These are phyloP conservation scores for Rhynchospora tenuis DNA, from an alignment of 176 grass and related monocot genomes.

Conservation along the genomic window DNA sequence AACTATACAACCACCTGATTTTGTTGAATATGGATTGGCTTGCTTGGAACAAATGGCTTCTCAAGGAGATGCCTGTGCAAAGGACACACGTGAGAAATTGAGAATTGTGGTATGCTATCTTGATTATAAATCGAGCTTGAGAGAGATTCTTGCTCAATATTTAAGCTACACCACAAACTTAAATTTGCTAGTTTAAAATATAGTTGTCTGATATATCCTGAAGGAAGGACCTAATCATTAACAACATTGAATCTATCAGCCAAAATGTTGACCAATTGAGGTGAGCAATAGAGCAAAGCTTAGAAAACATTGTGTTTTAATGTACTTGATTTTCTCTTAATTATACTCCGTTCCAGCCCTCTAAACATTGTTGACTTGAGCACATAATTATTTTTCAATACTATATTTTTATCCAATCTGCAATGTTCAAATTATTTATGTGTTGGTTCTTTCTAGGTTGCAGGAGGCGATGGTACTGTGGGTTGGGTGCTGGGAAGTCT, in stretches of 20 bases:
- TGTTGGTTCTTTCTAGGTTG: slow-evolving; percentile 57
- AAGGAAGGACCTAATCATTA: not conserved
- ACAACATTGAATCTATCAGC: not conserved
- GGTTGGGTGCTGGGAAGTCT: slow-evolving; percentile 92
- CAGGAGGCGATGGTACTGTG: slow-evolving; percentile 94
- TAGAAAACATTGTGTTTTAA: not conserved
- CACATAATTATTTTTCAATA: not conserved
- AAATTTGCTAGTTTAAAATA: not conserved
- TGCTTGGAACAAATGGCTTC: slow-evolving; percentile 87
- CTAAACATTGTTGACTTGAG: not conserved
- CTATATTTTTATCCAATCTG: not conserved
- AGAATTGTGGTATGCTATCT: slow-evolving; percentile 76
- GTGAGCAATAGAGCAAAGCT: not conserved
- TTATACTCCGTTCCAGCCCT: not conserved
- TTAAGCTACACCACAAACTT: not conserved
- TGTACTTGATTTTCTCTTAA: not conserved
- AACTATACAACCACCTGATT: slow-evolving; percentile 68
- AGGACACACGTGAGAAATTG: slow-evolving; percentile 53
- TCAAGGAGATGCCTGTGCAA: slow-evolving; percentile 64
- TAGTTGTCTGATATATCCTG: not conserved
- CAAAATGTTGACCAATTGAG: not conserved
- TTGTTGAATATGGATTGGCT: slow-evolving; percentile 75
- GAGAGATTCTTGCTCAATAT: not conserved
- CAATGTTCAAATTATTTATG: not conserved
- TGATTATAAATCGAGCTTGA: not conserved